Evolutionary conservation across 1,139 yeast species (phyloP), one percentile per base, ranked within the genome.

Genomic region (Kodamaea sp.): DNA sequence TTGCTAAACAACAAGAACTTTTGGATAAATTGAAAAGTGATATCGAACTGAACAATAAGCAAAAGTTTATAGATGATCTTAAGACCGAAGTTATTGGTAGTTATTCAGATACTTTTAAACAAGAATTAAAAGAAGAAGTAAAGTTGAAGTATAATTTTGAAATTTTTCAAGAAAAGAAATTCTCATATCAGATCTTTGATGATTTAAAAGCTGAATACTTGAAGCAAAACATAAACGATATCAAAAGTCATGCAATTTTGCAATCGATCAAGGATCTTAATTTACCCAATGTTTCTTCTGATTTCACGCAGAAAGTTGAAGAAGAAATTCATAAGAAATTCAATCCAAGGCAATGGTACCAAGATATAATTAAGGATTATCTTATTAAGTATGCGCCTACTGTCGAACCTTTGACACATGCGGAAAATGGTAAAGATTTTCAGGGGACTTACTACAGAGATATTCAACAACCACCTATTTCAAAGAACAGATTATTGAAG

Each of bases 341-440:
- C 28, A 46, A 60, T 33, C 37, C 53, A 42, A 24, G 39, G 40
- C n/a, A 46, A 47, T 46, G 55, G 54, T 35, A 65, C 68, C 7
- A 39, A 42, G 31, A 49, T 53, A 23, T 49, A 12, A 47, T 46
- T 32, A 32, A 25, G 23, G 43, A 45, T 7, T 24, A 35, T 6
- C 32, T 49, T 12, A 34, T 47, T 29, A 43, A 49, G 32, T 33
- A 39, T 23, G 44, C 45, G 5, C 51, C 53, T 5, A 38, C 42
- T 4, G 39, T 43, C 22, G 53, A 48, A 9, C 45, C 53, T 5
- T 44, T 65, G 26, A 46, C 58, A 2, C 33, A 45, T 2, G 50
- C 52, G 7, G 65, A 62, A 40, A 41, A 28, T 3, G 69, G 65
- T 5, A 32, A 41, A 3, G 43, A 44, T n/a, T 36, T 63, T 5